Evolutionary conservation across 225 moss, liverwort and hornwort genomes (phyloP), one percentile per base, ranked within the genome.

Genomic region (Rhytidiadelphus loreus): DNA sequence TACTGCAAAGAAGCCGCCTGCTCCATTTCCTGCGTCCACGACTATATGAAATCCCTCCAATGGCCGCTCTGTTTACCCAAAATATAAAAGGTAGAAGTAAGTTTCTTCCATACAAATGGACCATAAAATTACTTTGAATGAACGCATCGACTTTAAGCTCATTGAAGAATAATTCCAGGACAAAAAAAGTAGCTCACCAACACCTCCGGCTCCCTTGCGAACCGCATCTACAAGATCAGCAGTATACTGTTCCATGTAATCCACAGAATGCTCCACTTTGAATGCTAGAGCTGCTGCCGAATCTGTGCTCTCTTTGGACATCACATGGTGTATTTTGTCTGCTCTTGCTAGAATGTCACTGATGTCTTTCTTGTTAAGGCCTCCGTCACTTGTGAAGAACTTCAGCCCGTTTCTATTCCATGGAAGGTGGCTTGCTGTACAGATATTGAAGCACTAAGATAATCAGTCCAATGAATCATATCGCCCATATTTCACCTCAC

Each of bases 1-100:
- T 96, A 98, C 98, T 77, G 97, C 95, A 93, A 98, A 98, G 77
- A 98, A 98, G 33, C 98, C 98, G 56, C 98, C 98, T 74, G 98
- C 98, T 78, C 98, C 98, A 87, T 98, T 98, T 80, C 98, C 98
- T 76, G 98, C 98, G 90, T 98, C 98, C 60, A 97, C 97, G 55
- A 98, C 96, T 91, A 97, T 96, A 85, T 96, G 98, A 87, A 98
- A 97, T 46, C 97, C 98, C 88, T 95, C 95, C 88, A 98, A 84
- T 58, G 98, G 98, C 72, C 92, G 93, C 92, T 98, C 98, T 98
- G 96, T 89, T 85, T n/a, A 80, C 39, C 62, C 74, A 48, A 81
- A 63, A 63, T 50, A 30, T 70, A 35, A 13, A 78, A 43, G 23
- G 60, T 59, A 52, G 39, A 50, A 58, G 30, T 90, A 35, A 83